A percentile compares a stretch with the other conserved stretches of the same genome.
phyloP scores from a whole-genome alignment of 2,329 filamentous ascomycete genomes.

The Rugonectria rugulosa region DNA sequence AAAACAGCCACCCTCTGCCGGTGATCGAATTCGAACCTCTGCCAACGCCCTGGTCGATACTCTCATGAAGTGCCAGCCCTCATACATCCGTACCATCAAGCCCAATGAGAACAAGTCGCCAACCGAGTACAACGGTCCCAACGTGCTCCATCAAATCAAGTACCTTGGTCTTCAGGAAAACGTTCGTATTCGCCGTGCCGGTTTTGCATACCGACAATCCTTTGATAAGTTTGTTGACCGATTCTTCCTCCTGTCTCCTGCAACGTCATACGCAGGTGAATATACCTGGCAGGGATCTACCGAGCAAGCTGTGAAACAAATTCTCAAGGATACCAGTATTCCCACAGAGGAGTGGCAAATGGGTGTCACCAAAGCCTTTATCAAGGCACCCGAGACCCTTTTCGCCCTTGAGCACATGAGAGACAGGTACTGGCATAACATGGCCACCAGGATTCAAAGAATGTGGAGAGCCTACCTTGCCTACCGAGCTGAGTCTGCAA shows the following conservation, averaged over 20 bases:
- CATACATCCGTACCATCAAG: slow-evolving; percentile 98
- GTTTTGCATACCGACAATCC: slow-evolving; percentile 95
- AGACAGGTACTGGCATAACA: slow-evolving; percentile 98
- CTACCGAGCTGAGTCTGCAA: slow-evolving; percentile 91
- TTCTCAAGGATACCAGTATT: slow-evolving; percentile 95
- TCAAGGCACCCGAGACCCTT: slow-evolving; percentile 96
- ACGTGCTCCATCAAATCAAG: slow-evolving; percentile 98
- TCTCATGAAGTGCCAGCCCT: slow-evolving; percentile 95
- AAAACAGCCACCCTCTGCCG: slow-evolving; percentile 90
- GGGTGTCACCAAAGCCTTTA: slow-evolving; percentile 95
- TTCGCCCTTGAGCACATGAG: slow-evolving; percentile 98
- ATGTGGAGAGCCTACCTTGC: slow-evolving; percentile 97
- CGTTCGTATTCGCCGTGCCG: slow-evolving; percentile 93
- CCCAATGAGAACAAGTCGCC: slow-evolving; percentile 99
- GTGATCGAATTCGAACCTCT: slow-evolving; percentile 94
- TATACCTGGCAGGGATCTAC: slow-evolving; percentile 94
- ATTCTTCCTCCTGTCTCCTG: slow-evolving; percentile 93
- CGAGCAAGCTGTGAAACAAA: slow-evolving; percentile 87
- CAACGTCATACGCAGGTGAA: slow-evolving; percentile 94
- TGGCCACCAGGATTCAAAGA: slow-evolving; percentile 96
- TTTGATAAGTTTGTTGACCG: slow-evolving; percentile 99
- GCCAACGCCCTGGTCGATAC: slow-evolving; percentile 95
- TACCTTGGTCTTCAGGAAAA: slow-evolving; percentile 99
- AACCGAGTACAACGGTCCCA: slow-evolving; percentile 87
- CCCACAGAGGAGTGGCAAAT: slow-evolving; percentile 96